phyloP scores from a whole-genome alignment of 257 asterid genomes.

The Ilex aquifolium region DNA sequence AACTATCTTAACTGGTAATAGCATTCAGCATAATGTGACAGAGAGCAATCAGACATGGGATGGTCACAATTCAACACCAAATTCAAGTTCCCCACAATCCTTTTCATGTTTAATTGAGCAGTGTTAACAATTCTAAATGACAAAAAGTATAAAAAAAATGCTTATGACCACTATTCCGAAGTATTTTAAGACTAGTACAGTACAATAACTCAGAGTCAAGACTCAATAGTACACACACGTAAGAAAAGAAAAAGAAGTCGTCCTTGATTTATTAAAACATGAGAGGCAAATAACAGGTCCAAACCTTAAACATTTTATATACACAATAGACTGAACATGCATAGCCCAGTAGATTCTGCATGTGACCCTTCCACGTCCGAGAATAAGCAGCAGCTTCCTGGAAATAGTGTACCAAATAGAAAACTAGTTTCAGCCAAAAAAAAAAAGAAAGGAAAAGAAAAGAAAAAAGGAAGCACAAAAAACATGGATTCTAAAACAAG shows the following conservation, averaged over 20 bases:
- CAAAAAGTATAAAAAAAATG: no score
- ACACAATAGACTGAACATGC: conserved; percentile 92
- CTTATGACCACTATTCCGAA: no score
- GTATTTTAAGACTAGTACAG: no score
- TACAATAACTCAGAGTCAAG: no score
- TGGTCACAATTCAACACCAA: no score
- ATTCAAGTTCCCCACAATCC: background rate
- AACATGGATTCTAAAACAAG: background rate
- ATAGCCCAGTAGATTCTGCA: conserved; percentile 97
- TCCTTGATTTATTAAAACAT: no score
- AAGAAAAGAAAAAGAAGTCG: background rate
- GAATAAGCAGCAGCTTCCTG: conserved; percentile 99
- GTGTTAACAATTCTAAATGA: background rate
- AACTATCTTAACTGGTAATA: background rate
- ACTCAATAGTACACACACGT: background rate
- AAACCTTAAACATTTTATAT: conserved; percentile 90
- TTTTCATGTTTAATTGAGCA: background rate
- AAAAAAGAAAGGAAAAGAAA: conserved; percentile 9
- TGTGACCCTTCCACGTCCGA: conserved; percentile 98
- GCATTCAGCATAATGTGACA: background rate
- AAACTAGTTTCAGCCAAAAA: conserved; percentile 4
- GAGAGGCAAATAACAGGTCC: background rate
- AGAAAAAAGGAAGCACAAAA: conserved; percentile 7
- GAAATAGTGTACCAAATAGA: conserved; percentile 18
- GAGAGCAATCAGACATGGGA: background rate